Evolutionary conservation across 257 asterid species (phyloP).

Genomic region (Fraxinus americana): DNA sequence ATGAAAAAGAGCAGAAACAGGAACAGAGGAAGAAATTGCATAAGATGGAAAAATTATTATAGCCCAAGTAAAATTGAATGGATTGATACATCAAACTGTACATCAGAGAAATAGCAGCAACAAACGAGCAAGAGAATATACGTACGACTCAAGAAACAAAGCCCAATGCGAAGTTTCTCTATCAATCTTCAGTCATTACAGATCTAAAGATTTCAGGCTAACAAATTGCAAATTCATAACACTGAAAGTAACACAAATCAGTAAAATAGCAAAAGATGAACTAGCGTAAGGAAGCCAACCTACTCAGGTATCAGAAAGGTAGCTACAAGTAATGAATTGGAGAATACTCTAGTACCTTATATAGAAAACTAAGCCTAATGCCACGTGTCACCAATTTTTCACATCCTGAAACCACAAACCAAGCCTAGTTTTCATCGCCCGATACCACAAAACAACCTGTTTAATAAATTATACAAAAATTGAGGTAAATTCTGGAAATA

Average conservation of each 20-base stretch:
- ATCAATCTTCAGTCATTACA: background rate
- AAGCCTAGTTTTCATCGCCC: background rate
- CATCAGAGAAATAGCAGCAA: conserved; percentile 16
- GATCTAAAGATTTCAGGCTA: conserved; percentile 9
- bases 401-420: background rate
- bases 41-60: background rate
- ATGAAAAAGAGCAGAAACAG: background rate
- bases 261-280: conserved; percentile 9
- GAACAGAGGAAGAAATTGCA: background rate
- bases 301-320: conserved; percentile 5
- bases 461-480: conserved; percentile 10
- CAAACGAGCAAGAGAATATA: background rate
- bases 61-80: conserved; percentile 12
- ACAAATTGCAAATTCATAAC: background rate
- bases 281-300: background rate
- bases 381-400: background rate
- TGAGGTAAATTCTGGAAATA: conserved; percentile 9
- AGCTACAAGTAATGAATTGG: conserved; percentile 4
- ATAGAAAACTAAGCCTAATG: conserved; percentile 9
- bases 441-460: background rate
- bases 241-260: background rate
- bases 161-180: conserved; percentile 8
- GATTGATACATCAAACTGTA: conserved; percentile 5
- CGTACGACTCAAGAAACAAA: conserved; percentile 14
- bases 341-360: conserved; percentile 7